Evolutionary conservation across 2,329 filamentous ascomycete genomes (phyloP).

Genomic region (Hypoxylon sp.): DNA sequence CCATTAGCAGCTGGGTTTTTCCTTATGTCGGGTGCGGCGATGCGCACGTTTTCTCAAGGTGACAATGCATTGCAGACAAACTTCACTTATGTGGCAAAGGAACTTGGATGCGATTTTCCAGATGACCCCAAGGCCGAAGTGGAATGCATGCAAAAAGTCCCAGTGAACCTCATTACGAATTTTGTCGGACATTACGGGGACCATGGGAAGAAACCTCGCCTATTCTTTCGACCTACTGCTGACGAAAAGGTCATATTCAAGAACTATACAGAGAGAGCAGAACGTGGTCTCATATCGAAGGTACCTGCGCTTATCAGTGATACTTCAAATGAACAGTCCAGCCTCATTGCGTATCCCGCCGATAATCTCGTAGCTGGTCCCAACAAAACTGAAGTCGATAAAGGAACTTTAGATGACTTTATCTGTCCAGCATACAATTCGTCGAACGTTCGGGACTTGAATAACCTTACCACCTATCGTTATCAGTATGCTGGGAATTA

Average conservation of each 20-base stretch:
- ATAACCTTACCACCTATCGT: conserved; percentile 57
- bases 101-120: conserved; percentile 57
- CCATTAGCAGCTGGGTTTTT: conserved; percentile 48
- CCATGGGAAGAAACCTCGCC: conserved; percentile 45
- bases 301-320: conserved; percentile 50
- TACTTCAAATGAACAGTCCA: conserved; percentile 49
- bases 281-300: conserved; percentile 50
- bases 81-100: conserved; percentile 59
- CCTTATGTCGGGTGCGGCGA: conserved; percentile 48
- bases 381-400: conserved; percentile 46
- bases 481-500: conserved; percentile 61
- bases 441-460: conserved; percentile 41
- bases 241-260: conserved; percentile 55
- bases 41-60: conserved; percentile 46
- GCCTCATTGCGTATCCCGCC: conserved; percentile 48
- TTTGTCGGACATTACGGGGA: conserved; percentile 52
- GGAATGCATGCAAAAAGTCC: conserved; percentile 58
- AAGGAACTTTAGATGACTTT: conserved; percentile 46
- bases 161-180: conserved; percentile 54
- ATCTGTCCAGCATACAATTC: conserved; percentile 47
- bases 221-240: conserved; percentile 54
- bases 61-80: conserved; percentile 55
- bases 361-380: conserved; percentile 42
- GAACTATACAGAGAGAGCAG: conserved; percentile 54
- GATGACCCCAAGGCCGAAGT: conserved; percentile 54